Base-by-base conservation (phyloP, 2,329 filamentous ascomycete genomes). In the Cladophialophora immunda region DNA sequence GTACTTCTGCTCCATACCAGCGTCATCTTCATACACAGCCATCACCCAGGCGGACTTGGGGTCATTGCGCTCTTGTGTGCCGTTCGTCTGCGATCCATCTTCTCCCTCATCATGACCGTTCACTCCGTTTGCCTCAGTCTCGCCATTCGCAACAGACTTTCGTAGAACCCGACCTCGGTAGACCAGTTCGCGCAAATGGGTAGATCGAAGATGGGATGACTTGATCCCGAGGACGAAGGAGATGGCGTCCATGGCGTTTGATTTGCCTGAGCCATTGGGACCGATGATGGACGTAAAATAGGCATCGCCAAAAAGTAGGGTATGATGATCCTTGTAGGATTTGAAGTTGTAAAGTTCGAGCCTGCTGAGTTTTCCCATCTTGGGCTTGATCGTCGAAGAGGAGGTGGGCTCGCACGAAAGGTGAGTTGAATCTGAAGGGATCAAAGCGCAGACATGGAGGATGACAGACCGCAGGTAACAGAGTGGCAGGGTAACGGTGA, bases 231-330 rank as follows among this genome's bases (percentile, higher is more conserved):
- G 87, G 67, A 99, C 95, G 80, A 99, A 99, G 72, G 95, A 99
- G 74, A 99, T 99, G 73, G 95, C 95, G 79, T 99, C 95, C 95
- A 99, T 99, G 67, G 94, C 97, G 79, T 99, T 99, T 22, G 95
- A 99, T 81, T 99, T 99, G 71, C 95, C 95, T 38, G 95, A 98
- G 84, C 95, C 95, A 94, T 99, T 99, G 78, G 95, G 95, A 5
- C 96, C 95, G 76, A 99, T 98, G 76, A 99, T 97, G 50, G 95
- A 99, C 58, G 95, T 99, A 80, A 99, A 99, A 81, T 97, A 98
- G 1, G 94, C 96, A 82, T 99, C 94, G 76, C 94, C 94, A 75
- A 99, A 97, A 61, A 97, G 88, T 53, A 99, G 88, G 68, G 88
- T 90, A 82, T 99, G 95, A 75, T 97, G 94, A 66, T 94, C 95